Evolutionary conservation across 495 filamentous ascomycete genomes (phyloP), one percentile per base, ranked within the genome.

Genomic region (Podospora sp.): DNA sequence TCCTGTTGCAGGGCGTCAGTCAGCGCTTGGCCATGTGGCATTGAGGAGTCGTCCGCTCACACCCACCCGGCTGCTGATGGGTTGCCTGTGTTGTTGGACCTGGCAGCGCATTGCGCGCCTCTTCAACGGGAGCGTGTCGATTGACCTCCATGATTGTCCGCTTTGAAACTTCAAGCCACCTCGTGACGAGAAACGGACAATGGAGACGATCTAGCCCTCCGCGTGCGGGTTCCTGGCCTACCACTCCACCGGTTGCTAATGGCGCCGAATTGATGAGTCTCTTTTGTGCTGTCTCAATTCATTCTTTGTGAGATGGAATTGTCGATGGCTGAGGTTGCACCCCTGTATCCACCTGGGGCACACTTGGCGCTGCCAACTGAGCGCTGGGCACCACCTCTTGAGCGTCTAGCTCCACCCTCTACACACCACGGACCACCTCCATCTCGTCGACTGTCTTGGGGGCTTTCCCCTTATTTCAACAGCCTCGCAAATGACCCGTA

Each of bases 401-500:
- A 27, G 26, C 56, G 25, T 27, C 22, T 22, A 59, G 60, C 60
- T 62, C 33, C 33, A 62, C 60, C 60, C 40, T 36, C 27, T 46
- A 57, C 26, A 33, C 60, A 62, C 60, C 60, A 62, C 60, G 60
- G 60, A 62, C 60, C 60, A 62, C 60, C 60, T 62, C 60, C 60
- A 62, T 62, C 60, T 62, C 35, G 60, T 62, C 60, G 60, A 50
- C 33, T 24, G 16, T 36, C 60, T 50, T 62, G 33, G 60, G 35
- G 26, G 12, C 21, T 62, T 22, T 33, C 60, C 60, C 60, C 60
- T 62, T 62, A 62, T 60, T 55, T 24, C 21, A 62, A 62, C 60
- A 36, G 60, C 36, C 60, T 62, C 60, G 36, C 27, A 21, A 21
- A 49, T 46, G 12, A 62, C 33, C 35, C 36, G 40, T n/a, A 50